Base-by-base conservation (phyloP, 2,329 filamentous ascomycete genomes). In the Colletotrichum musicola region DNA sequence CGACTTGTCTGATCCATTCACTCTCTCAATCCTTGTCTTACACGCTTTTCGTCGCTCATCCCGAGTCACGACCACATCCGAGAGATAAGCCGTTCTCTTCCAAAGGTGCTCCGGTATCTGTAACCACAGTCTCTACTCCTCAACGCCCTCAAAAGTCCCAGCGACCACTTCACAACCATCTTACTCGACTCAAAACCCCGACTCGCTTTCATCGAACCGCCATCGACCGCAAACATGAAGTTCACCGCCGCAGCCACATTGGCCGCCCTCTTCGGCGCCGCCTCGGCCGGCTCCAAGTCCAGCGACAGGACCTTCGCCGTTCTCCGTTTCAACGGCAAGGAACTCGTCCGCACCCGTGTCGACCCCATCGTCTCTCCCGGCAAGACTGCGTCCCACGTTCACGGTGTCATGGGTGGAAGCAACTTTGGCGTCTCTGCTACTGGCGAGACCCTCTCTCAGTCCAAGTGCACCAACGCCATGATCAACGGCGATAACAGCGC, bases 301-400 rank as follows among this genome's bases (percentile, higher is more conserved):
- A 75, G 81, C 57, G 55, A 71, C 4, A 82, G 86, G 64, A 89
- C 88, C 50, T 89, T 92, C 73, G 90, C 90, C 62, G 92, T 93
- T 76, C 86, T 93, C 76, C 89, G 87, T 74, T 93, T 93, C 84
- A 88, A 88, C 76, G 90, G 90, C 75, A 84, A 88, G 72, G 84
- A 86, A 49, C 87, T 90, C 74, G 83, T 90, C 73, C 87, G 86
- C 56, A 88, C 88, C 75, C 88, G 86, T 50, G 78, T 87, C 50
- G 92, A 95, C 73, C 92, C 92, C 63, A 90, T 94, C 71, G 82
- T 94, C 70, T 84, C 76, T 67, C 90, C 91, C 14, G 91, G 91
- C 20, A 68, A 73, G 12, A 75, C 86, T 14, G 85, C 89, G 3
- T 75, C 79, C 54, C 92, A 95, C 78, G 86, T 92, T 27, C 93